Conservation (phyloP, 2,329 filamentous ascomycete species). For the Fusarium oligoseptatum region DNA sequence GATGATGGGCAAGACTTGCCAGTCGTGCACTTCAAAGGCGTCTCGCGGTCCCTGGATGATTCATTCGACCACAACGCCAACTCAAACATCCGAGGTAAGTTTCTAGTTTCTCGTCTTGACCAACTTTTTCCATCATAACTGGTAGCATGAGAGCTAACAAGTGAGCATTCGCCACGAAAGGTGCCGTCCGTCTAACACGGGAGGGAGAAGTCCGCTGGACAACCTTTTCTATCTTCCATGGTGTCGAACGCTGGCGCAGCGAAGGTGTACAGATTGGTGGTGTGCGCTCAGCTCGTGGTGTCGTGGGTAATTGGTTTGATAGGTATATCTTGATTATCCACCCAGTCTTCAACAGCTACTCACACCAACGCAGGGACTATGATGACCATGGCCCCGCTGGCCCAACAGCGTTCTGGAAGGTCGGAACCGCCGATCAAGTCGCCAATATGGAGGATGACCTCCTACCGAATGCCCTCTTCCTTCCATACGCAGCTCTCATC, state of each 20-base stretch:
- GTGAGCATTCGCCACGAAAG: constrained; percentile 53
- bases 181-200: constrained; percentile 73
- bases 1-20: constrained; percentile 71
- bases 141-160: constrained; percentile 25
- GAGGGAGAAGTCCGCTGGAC: constrained; percentile 83
- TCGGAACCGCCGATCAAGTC: constrained; percentile 62
- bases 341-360: not conserved
- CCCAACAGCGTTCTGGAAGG: constrained; percentile 84
- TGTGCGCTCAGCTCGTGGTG: constrained; percentile 71
- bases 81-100: constrained; percentile 73
- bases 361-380: constrained; percentile 66
- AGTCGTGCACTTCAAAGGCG: constrained; percentile 77
- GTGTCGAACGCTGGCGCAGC: constrained; percentile 80
- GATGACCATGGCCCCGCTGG: constrained; percentile 78
- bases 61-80: constrained; percentile 78
- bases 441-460: constrained; percentile 47
- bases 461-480: constrained; percentile 50
- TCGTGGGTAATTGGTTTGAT: constrained; percentile 84
- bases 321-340: constrained; percentile 60
- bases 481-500: constrained; percentile 45
- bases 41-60: constrained; percentile 72
- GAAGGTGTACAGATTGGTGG: constrained; percentile 83
- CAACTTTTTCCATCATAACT: not conserved
- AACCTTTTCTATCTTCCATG: constrained; percentile 72
- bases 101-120: not conserved